Percentiles rank a stretch among this genome's conserved stretches.
Conservation (phyloP, 2,329 filamentous ascomycete genomes). For the Beauveria asiatica region DNA sequence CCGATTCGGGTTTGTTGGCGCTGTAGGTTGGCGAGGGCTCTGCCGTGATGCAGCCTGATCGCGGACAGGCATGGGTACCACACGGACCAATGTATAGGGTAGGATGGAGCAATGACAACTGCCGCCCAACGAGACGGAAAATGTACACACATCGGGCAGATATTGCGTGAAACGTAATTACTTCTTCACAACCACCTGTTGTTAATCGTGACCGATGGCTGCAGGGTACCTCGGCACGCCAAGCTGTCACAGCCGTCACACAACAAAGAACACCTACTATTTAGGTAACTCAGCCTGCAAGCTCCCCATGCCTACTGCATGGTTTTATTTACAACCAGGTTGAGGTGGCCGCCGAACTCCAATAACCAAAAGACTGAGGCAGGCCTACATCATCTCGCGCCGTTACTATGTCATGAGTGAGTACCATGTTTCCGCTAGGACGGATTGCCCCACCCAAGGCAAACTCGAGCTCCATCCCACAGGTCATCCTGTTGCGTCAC, state of each 20-base stretch:
- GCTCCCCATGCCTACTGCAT: too few relatives aligned
- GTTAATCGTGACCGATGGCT: too few relatives aligned
- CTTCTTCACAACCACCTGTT: too few relatives aligned
- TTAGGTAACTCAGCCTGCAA: background rate
- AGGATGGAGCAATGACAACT: too few relatives aligned
- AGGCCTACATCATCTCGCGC: too few relatives aligned
- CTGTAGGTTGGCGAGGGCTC: background rate
- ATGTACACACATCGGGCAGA: background rate
- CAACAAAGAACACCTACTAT: too few relatives aligned
- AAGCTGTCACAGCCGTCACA: background rate
- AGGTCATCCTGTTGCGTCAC: background rate
- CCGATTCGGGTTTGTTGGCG: slow-evolving; percentile 21
- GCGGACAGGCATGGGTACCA: background rate
- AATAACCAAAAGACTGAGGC: background rate
- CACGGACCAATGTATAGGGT: too few relatives aligned
- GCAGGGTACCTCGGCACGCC: too few relatives aligned
- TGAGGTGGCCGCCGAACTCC: background rate
- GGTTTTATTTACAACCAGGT: too few relatives aligned
- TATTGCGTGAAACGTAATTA: too few relatives aligned
- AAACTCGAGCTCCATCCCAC: background rate
- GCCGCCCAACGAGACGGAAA: background rate
- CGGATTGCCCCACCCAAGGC: background rate
- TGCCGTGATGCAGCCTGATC: too few relatives aligned
- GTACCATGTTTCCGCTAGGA: background rate
- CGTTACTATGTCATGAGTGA: background rate